Conservation (phyloP, 345 rosid species). For the Garcia nutans region DNA sequence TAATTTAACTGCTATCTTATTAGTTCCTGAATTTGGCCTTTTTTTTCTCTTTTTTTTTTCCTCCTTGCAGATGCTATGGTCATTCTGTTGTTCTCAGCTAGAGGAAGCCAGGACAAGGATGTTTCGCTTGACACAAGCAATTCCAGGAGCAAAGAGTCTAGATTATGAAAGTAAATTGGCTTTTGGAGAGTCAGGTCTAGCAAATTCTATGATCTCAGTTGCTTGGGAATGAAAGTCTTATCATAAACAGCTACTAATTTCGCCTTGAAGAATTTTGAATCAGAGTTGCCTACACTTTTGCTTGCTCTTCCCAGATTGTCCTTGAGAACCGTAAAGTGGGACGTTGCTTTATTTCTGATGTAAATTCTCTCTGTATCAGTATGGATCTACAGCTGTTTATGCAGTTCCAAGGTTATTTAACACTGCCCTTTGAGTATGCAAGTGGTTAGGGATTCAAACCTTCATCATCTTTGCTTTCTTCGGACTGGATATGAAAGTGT, state of each 20-base stretch:
- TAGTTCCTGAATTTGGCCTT: constrained; percentile 1
- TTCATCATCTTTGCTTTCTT: neutral
- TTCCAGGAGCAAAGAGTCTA: constrained; percentile 81
- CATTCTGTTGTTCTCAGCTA: constrained; percentile 74
- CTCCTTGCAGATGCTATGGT: constrained; percentile 75
- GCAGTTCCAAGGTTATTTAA: neutral
- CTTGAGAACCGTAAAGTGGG: neutral
- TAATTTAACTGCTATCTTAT: neutral
- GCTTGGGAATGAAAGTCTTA: constrained; percentile 55
- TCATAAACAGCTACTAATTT: neutral
- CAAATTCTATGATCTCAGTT: constrained; percentile 80
- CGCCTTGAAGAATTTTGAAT: neutral
- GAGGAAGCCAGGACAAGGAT: constrained; percentile 56
- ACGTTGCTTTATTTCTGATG: constrained; percentile 1
- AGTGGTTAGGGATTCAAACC: neutral
- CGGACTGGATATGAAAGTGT: neutral
- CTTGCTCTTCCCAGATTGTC: neutral
- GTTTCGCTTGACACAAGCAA: constrained; percentile 73
- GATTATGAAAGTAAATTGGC: constrained; percentile 65
- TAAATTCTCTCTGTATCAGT: neutral
- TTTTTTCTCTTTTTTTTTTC: constrained; percentile 13
- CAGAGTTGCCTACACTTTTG: neutral
- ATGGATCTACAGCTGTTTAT: neutral
- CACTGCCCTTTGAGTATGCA: neutral
- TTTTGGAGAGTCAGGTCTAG: constrained; percentile 83